These are phyloP conservation scores for Apiotrichum gamsii DNA, from an alignment of 1,284 basidiomycete genomes.

Conservation along the genomic window DNA sequence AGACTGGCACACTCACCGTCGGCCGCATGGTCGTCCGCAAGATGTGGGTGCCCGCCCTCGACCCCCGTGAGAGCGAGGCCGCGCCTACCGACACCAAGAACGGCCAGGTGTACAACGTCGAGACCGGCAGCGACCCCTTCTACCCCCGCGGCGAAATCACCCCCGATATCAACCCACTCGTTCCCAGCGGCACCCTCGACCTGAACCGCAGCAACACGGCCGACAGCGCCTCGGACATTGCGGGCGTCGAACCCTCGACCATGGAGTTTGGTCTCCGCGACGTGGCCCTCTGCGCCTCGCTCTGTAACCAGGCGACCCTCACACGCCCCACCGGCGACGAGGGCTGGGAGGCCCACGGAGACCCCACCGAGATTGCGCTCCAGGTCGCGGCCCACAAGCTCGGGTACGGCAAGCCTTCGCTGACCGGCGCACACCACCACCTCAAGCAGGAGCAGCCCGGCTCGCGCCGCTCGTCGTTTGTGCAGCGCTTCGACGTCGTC, in stretches of 20 bases:
- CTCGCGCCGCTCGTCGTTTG: slow-evolving; percentile 10
- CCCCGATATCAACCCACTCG: slow-evolving; percentile 16
- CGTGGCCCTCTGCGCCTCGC: slow-evolving; percentile 48
- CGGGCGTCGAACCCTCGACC: slow-evolving; percentile 30
- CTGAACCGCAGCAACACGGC: slow-evolving; percentile 17
- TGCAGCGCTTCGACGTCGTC: slow-evolving; percentile 3
- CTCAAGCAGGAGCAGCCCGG: slow-evolving; percentile 5
- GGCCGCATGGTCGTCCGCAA: slow-evolving; percentile 56
- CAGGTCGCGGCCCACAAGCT: slow-evolving; percentile 59
- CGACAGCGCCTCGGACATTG: slow-evolving; percentile 16
- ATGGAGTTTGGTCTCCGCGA: slow-evolving; percentile 38
- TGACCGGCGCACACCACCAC: slow-evolving; percentile 29
- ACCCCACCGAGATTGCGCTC: slow-evolving; percentile 62
- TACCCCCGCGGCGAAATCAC: slow-evolving; percentile 46
- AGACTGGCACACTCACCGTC: slow-evolving; percentile 60
- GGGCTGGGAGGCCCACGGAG: slow-evolving; percentile 62
- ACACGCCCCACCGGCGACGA: slow-evolving; percentile 40
- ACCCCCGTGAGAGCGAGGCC: slow-evolving; percentile 21
- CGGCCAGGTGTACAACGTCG: slow-evolving; percentile 46
- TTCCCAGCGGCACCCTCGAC: slow-evolving; percentile 18
- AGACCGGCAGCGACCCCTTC: slow-evolving; percentile 48
- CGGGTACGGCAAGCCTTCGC: slow-evolving; percentile 46
- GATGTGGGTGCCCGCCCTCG: slow-evolving; percentile 52
- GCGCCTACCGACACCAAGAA: slow-evolving; percentile 24
- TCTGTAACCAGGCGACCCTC: slow-evolving; percentile 52